phyloP scores from a whole-genome alignment of 306 rosid genomes.

The Malus domestica region DNA sequence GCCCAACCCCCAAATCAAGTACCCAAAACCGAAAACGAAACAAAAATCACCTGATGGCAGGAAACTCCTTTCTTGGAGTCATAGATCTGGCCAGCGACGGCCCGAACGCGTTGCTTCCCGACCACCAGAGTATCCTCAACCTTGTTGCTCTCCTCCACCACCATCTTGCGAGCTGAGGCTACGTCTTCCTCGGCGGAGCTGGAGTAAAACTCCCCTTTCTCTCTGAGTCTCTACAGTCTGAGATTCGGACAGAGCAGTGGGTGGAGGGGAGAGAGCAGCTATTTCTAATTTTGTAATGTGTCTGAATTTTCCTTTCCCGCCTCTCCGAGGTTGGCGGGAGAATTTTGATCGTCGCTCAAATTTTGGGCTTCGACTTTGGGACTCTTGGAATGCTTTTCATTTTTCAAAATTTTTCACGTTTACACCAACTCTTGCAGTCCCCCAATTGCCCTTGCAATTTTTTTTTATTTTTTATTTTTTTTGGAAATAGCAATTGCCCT shows the following conservation, averaged over 20 bases:
- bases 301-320: too few species aligned
- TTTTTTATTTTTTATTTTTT: too few species aligned
- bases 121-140: not conserved
- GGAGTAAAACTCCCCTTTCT: not conserved
- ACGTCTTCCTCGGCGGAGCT: not conserved
- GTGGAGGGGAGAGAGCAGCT: not conserved
- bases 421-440: too few species aligned
- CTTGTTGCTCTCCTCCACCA: not conserved
- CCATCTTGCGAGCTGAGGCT: not conserved
- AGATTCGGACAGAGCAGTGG: not conserved
- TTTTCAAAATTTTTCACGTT: too few species aligned
- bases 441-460: too few species aligned
- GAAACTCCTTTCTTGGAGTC: slow-evolving; percentile 47
- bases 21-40: not conserved
- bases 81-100: slow-evolving; percentile 37
- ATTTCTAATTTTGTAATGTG: not conserved
- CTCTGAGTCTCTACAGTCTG: not conserved
- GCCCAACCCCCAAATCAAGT: not conserved
- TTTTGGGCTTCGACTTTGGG: not conserved
- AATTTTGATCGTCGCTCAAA: not conserved
- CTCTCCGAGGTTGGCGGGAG: not conserved
- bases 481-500: too few species aligned
- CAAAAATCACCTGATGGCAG: slow-evolving; percentile 55
- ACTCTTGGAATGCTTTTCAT: too few species aligned
- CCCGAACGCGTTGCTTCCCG: slow-evolving; percentile 18